phyloP scores from a whole-genome alignment of 345 rosid species.

The Clarkia xantiana region DNA sequence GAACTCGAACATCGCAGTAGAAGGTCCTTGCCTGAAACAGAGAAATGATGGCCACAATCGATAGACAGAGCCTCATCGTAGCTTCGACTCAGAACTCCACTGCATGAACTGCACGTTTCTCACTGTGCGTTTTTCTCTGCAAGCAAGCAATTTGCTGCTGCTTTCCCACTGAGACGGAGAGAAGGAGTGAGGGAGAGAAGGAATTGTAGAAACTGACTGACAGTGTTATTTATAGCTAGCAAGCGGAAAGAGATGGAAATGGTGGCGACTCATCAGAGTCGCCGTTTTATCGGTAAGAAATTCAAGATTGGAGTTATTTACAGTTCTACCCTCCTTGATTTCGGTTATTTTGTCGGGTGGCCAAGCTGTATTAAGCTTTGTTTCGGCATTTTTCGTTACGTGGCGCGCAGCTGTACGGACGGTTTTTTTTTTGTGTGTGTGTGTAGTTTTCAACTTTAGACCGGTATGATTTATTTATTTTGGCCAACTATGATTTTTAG shows the following conservation, averaged over 20 bases:
- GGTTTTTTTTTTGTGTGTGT: not conserved
- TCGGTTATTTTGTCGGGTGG: constrained; percentile 13
- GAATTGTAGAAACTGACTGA: constrained; percentile 2
- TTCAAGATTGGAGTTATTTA: constrained; percentile 2
- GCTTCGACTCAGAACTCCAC: constrained; percentile 11
- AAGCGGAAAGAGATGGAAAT: not conserved
- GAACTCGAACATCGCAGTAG: not conserved
- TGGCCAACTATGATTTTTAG: no score
- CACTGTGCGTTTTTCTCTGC: no score
- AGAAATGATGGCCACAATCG: constrained; percentile 8
- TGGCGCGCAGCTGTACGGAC: not conserved
- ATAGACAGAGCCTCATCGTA: constrained; percentile 9
- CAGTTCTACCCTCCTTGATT: constrained; percentile 29
- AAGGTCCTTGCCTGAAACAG: constrained; percentile 27
- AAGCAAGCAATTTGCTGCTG: not conserved
- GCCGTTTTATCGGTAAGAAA: not conserved
- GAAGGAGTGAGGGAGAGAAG: constrained; percentile 8
- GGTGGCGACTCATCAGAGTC: not conserved
- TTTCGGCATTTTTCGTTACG: not conserved
- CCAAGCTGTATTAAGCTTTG: no score
- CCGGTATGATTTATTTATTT: not conserved
- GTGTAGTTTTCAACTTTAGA: not conserved
- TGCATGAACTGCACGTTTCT: constrained; percentile 3
- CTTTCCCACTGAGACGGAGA: not conserved
- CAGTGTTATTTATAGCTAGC: constrained; percentile 25